Evolutionary conservation across 495 filamentous ascomycete genomes (phyloP), one percentile per base, ranked within the genome.

Genomic region (Penicillium bovifimosum): DNA sequence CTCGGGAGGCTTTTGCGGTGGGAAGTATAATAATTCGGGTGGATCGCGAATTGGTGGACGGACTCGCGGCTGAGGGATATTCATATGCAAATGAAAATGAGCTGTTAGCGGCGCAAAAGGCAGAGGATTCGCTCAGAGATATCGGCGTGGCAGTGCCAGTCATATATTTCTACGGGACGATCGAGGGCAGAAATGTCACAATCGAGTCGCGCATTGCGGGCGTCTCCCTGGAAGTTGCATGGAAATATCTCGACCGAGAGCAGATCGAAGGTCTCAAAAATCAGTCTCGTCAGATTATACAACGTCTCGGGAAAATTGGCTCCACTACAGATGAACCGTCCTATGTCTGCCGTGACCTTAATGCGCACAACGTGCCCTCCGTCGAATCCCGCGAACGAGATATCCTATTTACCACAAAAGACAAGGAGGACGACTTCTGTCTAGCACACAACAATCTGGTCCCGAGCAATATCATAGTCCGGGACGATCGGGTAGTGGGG

Each of bases 61-160:
- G 54, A 38, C 33, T 48, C 28, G 55, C 64, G 6, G 55, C 61
- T 17, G 66, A 70, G 38, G 57, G 53, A 54, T 73, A 67, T 50
- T 67, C 84, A 71, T 68, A 79, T 77, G 18, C 83, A 72, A 66
- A 91, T 84, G 86, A 70, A 28, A 76, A 76, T 47, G 72, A 74
- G 47, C 33, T 70, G 9, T 65, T 55, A 10, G 62, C 72, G 2
- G 64, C 72, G 26, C 67, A 64, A 29, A 76, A 76, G 38, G 70
- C 63, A 7, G 70, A 76, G 40, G 62, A 69, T 10, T 28, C 54
- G 1, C 60, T 76, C 11, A 65, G 52, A 39, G 63, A 66, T 17
- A 43, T 73, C 16, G 61, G 62, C 1, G 62, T 74, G 38, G 55
- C 65, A 0, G 70, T 76, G n/a, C 72, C 72, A 2, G 58, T 68